A percentile compares a stretch with the other conserved stretches of the same genome.
Conservation (phyloP, 73 alveolate genomes). For the Blepharisma japonicum region DNA sequence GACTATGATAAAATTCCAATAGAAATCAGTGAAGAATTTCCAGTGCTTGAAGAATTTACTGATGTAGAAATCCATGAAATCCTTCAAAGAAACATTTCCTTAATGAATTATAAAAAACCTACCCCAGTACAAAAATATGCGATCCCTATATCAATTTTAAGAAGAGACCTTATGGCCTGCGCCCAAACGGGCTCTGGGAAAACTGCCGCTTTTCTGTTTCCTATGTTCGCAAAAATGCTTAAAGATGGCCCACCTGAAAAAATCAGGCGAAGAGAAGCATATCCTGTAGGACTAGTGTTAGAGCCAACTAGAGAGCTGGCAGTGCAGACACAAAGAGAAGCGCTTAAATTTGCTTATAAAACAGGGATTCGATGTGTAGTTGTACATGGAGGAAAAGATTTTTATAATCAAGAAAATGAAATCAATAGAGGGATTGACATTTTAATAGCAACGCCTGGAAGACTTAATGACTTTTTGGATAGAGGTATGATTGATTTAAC, state of each 20-base stretch:
- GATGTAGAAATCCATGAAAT: constrained; percentile 39
- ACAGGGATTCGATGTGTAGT: constrained; percentile 53
- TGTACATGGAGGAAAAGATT: constrained; percentile 69
- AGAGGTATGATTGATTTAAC: constrained; percentile 74
- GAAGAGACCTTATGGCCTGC: constrained; percentile 61
- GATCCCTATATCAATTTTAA: constrained; percentile 2
- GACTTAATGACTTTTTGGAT: constrained; percentile 90
- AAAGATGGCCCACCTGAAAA: constrained; percentile 62
- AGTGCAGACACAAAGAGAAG: constrained; percentile 68
- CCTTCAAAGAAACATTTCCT: constrained; percentile 25
- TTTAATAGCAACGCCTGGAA: constrained; percentile 85
- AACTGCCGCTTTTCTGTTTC: constrained; percentile 62
- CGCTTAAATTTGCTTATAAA: constrained; percentile 45
- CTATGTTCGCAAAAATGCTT: constrained; percentile 54
- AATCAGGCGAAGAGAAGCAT: neutral
- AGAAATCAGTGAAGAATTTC: constrained; percentile 1
- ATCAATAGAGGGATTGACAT: constrained; percentile 62
- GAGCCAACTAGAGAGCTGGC: constrained; percentile 97
- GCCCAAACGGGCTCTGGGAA: constrained; percentile 73
- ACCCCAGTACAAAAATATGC: constrained; percentile 24
- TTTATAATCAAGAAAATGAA: constrained; percentile 59
- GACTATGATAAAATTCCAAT: constrained; percentile 26
- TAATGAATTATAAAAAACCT: constrained; percentile 23
- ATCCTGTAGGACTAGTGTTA: constrained; percentile 86
- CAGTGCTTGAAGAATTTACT: constrained; percentile 33